Conservation (phyloP, 148 eudicot species). For the Silene uniflora region DNA sequence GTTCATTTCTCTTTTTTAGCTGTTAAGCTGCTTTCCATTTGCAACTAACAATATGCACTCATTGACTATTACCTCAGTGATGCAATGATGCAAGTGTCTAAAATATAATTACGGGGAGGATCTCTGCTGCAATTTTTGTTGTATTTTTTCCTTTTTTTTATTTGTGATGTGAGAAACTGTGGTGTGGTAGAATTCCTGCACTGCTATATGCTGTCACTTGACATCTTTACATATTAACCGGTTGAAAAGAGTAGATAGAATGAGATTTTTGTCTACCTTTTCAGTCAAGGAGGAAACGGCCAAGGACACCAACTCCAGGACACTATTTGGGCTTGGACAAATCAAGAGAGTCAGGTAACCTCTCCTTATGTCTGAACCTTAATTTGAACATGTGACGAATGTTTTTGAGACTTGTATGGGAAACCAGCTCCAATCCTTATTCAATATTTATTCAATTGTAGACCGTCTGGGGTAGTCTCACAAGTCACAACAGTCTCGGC, state of each 20-base stretch:
- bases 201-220: background rate
- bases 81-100: no score
- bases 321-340: slow-evolving; percentile 90
- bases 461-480: background rate
- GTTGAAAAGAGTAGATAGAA: background rate
- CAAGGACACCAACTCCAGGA: slow-evolving; percentile 98
- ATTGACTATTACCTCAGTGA: no score
- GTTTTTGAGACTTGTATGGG: background rate
- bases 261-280: slow-evolving; percentile 25
- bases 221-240: background rate
- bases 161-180: background rate
- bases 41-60: no score
- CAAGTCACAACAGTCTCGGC: background rate
- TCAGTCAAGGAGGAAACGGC: slow-evolving; percentile 96
- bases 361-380: background rate
- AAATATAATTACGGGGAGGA: background rate
- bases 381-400: background rate
- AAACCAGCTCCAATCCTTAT: no score
- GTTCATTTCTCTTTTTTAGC: background rate
- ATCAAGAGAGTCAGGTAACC: slow-evolving; percentile 49
- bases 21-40: no score
- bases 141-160: background rate
- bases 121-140: background rate
- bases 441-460: background rate
- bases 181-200: background rate